Evolutionary conservation across 202 grass and related monocot genomes (phyloP).

Genomic region (Setaria viridis): DNA sequence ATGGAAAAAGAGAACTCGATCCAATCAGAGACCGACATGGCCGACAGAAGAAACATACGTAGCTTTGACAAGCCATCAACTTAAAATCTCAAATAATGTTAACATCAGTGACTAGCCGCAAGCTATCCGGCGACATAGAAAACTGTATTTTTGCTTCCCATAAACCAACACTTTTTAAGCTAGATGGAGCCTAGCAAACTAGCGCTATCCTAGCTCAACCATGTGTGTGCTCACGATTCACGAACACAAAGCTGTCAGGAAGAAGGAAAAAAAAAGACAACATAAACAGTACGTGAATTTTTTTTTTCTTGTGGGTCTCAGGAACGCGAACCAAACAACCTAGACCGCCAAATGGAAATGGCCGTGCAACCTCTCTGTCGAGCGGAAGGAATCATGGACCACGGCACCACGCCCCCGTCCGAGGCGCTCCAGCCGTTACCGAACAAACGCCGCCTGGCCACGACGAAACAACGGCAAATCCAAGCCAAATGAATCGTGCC

Average conservation of each 20-base stretch:
- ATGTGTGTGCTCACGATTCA: no score
- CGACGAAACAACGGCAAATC: constrained; percentile 30
- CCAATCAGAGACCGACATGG: not conserved
- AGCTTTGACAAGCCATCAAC: not conserved
- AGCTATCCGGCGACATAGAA: no score
- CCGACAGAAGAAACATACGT: not conserved
- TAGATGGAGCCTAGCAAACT: not conserved
- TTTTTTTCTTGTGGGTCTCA: not conserved
- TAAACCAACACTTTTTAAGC: not conserved
- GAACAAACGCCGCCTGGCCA: constrained; percentile 40
- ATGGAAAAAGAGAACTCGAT: not conserved
- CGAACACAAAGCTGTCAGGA: not conserved
- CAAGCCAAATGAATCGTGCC: not conserved
- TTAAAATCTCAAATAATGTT: no score
- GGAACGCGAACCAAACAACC: not conserved
- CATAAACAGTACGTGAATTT: not conserved
- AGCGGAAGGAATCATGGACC: constrained; percentile 33
- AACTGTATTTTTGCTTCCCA: not conserved
- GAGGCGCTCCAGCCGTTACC: not conserved
- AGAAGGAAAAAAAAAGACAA: not conserved
- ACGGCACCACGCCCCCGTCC: not conserved
- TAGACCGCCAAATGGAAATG: constrained; percentile 14
- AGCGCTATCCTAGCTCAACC: not conserved
- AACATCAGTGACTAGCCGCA: no score
- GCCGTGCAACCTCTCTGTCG: not conserved